These are phyloP conservation scores for Tranzscheliella williamsii DNA, from an alignment of 1,284 basidiomycete genomes.

Conservation along the genomic window DNA sequence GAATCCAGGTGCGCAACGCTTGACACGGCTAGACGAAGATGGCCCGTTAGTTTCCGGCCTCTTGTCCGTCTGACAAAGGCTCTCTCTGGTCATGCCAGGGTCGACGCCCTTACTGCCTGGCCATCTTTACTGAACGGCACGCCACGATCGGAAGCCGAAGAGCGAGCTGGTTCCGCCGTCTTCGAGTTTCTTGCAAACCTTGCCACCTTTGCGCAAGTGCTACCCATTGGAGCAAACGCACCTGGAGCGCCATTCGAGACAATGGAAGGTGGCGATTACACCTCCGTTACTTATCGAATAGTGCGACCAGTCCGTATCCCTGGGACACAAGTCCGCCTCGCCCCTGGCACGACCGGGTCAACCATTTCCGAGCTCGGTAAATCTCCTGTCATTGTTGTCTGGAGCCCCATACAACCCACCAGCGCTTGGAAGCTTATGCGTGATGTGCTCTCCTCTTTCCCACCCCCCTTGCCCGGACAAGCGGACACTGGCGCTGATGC, in stretches of 20 bases:
- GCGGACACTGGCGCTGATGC: conserved; percentile 6
- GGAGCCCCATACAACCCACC: conserved; percentile 73
- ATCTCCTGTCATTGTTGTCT: conserved; percentile 72
- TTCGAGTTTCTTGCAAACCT: conserved; percentile 75
- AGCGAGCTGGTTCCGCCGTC: conserved; percentile 68
- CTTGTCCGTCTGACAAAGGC: conserved; percentile 75
- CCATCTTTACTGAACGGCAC: conserved; percentile 21
- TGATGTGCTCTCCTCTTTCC: conserved; percentile 73
- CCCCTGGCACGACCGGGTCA: conserved; percentile 70
- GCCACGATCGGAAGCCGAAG: conserved; percentile 18
- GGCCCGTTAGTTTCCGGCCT: conserved; percentile 75
- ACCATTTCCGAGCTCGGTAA: conserved; percentile 71
- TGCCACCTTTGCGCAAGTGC: conserved; percentile 74
- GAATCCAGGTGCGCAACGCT: conserved; percentile 70
- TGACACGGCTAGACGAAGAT: conserved; percentile 76
- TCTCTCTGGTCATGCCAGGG: conserved; percentile 67
- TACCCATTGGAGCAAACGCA: conserved; percentile 66
- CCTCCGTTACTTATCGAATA: conserved; percentile 71
- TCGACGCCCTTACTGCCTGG: conserved; percentile 31
- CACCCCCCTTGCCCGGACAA: conserved; percentile 10
- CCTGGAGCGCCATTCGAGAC: conserved; percentile 71
- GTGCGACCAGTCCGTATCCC: conserved; percentile 72
- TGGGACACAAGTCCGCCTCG: conserved; percentile 71
- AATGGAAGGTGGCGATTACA: conserved; percentile 67
- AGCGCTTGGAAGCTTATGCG: conserved; percentile 77